Conservation (phyloP, 208 protist species). For the Leishmania guyanensis region DNA sequence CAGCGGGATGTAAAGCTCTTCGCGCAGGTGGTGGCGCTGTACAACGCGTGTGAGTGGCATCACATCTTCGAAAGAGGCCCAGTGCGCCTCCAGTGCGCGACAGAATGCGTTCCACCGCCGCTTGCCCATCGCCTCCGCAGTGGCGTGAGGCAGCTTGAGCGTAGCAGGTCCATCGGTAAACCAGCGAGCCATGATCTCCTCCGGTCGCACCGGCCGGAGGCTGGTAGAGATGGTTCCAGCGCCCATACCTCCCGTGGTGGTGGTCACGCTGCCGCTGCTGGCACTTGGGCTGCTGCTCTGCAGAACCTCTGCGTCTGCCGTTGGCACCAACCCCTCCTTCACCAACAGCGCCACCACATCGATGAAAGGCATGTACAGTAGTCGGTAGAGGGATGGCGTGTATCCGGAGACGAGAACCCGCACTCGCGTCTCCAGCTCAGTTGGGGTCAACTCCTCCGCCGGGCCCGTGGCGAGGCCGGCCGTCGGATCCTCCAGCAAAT, state of each 20-base stretch:
- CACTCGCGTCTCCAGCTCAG: constrained; percentile 72
- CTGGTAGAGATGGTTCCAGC: not conserved
- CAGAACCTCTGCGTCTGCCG: not conserved
- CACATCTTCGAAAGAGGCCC: constrained; percentile 58
- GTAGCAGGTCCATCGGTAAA: constrained; percentile 66
- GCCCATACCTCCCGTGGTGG: not conserved
- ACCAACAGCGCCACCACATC: constrained; percentile 65
- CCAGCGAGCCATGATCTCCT: constrained; percentile 64
- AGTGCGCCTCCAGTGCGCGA: constrained; percentile 44
- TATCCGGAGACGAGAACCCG: constrained; percentile 59
- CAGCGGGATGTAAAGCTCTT: constrained; percentile 69
- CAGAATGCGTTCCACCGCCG: constrained; percentile 36
- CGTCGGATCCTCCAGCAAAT: constrained; percentile 86
- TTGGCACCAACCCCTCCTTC: constrained; percentile 48
- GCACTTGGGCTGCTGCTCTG: constrained; percentile 2
- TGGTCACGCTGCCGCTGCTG: not conserved
- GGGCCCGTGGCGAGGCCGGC: constrained; percentile 70
- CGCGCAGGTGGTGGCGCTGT: constrained; percentile 49
- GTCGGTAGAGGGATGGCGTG: constrained; percentile 50
- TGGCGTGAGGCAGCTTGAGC: constrained; percentile 51
- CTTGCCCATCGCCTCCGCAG: constrained; percentile 64
- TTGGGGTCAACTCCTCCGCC: constrained; percentile 71
- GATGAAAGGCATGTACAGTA: constrained; percentile 81
- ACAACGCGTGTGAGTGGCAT: constrained; percentile 63
- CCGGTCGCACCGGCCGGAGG: constrained; percentile 27